A percentile compares a stretch with the other conserved stretches of the same genome.
Conservation (phyloP, 352 stramenopile species). For the Globisporangium mamillatum region DNA sequence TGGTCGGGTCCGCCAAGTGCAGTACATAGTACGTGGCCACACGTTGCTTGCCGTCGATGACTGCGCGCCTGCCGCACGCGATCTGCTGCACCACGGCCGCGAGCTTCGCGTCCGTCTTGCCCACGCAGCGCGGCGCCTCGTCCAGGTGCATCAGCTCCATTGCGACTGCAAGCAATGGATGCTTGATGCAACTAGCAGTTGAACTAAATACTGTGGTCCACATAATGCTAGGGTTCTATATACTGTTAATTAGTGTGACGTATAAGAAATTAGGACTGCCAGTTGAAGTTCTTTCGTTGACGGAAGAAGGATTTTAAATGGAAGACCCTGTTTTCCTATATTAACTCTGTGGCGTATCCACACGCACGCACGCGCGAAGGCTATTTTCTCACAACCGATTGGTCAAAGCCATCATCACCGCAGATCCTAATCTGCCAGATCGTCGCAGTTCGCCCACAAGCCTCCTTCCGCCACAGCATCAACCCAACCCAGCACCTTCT, state of each 20-base stretch:
- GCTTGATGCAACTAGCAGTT: no score
- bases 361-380: neutral
- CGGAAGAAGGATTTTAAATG: constrained; percentile 5
- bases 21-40: constrained; percentile 37
- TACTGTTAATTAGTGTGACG: neutral
- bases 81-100: constrained; percentile 36
- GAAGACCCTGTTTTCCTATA: no score
- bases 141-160: constrained; percentile 8
- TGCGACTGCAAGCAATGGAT: no score
- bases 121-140: neutral
- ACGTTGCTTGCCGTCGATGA: constrained; percentile 24
- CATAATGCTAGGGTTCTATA: neutral
- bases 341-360: neutral
- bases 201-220: neutral
- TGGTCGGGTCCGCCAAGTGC: constrained; percentile 8
- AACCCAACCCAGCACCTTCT: neutral
- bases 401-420: no score
- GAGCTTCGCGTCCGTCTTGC: constrained; percentile 1
- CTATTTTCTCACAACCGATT: no score
- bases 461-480: neutral
- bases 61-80: constrained; percentile 24
- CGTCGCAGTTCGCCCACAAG: neutral
- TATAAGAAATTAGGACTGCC: neutral
- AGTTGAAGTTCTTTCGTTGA: constrained; percentile 13
- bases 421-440: neutral